Evolutionary conservation across 768 basidiomycete species (phyloP).

Genomic region (Suillus paluster): DNA sequence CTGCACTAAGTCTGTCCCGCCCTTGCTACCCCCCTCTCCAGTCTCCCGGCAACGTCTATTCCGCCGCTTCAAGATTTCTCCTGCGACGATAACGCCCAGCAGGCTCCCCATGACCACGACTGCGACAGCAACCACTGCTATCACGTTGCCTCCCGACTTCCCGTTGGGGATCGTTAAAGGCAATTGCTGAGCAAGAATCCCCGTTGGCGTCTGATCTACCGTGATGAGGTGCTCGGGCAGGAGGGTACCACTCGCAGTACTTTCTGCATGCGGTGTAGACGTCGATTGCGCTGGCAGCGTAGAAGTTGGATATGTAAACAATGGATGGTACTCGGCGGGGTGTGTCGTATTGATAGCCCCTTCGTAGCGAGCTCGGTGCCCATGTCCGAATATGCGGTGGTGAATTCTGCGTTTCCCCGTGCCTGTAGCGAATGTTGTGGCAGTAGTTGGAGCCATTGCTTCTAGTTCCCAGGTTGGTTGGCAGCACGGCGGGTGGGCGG

Average conservation of each 20-base stretch:
- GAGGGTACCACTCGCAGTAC: not conserved
- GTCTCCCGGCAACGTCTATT: not conserved
- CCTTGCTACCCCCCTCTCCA: not conserved
- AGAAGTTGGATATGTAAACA: not conserved
- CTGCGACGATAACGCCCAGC: constrained; percentile 30
- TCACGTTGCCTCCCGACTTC: constrained; percentile 20
- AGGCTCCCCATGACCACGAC: constrained; percentile 33
- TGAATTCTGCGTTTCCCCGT: not conserved
- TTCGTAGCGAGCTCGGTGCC: not conserved
- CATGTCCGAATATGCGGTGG: constrained; percentile 3
- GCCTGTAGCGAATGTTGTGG: not conserved
- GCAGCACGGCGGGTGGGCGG: not conserved
- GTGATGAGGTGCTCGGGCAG: not conserved
- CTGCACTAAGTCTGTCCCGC: not conserved
- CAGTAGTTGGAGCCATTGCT: not conserved
- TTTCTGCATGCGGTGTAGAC: not conserved
- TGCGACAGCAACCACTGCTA: constrained; percentile 24
- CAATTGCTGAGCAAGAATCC: not conserved
- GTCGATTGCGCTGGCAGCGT: not conserved
- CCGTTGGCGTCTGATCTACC: not conserved
- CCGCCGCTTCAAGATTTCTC: constrained; percentile 26
- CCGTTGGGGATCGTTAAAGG: not conserved
- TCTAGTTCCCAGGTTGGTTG: not conserved
- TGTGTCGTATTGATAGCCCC: not conserved
- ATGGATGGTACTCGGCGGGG: not conserved